Base-by-base conservation (phyloP, 163 green algal species). In the Botryococcus braunii region DNA sequence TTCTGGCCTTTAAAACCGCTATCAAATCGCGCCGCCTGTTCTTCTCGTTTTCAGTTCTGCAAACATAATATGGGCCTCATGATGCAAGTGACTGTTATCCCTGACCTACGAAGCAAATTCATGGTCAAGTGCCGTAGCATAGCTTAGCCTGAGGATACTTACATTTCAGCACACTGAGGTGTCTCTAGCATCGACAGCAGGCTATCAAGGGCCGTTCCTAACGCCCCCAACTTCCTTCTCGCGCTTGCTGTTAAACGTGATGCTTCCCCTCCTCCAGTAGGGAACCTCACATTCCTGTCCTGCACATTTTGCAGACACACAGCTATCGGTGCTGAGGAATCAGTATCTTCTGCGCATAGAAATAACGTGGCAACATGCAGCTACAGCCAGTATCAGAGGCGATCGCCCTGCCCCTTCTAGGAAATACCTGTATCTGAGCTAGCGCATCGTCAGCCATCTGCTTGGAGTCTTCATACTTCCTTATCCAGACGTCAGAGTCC, bases 1-100 rank as follows among this genome's bases (percentile, higher is more conserved):
- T 72, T 50, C 83, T 55, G 62, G 69, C 83, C 4, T 79, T 73
- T 67, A 96, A 74, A n/a, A 81, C 81, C 32, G 78, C 73, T 34
- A 94, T 58, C 59, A 92, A 63, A 64, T 96, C 88, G 13, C 86
- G 80, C 58, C 90, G 74, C 27, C 88, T 65, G 69, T 95, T 92
- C 31, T 79, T 76, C 71, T 96, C 90, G n/a, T 87, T 79, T 65
- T 96, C 89, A 4, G 83, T 87, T 0, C 88, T 93, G 84, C 49
- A 72, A 5, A 52, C 23, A 23, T 35, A 62, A 55, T 21, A 13
- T 55, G 21, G 46, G 9, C 34, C 9, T 62, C 52, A 62, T 8
- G 34, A 27, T 62, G 25, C 34, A 13, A 25, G 25, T 35, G 57
- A 35, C 17, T 13, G 34, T 9, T 40, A 32, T 27, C 8, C 27